These are phyloP conservation scores for Eucalyptus curtisii DNA, from an alignment of 345 rosid genomes.

Conservation along the genomic window DNA sequence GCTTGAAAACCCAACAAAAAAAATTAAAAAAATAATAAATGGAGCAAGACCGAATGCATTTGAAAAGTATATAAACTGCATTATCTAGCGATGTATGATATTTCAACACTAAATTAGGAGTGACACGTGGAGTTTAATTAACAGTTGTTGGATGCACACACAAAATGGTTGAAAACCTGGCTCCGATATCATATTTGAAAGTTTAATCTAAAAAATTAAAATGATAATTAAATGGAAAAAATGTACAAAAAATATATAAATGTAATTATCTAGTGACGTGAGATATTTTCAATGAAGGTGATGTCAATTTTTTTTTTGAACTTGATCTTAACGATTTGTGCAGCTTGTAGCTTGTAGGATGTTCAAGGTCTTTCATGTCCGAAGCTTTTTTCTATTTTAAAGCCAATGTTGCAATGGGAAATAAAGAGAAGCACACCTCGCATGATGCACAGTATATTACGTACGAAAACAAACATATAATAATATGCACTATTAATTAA, in stretches of 20 bases:
- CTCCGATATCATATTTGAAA: not conserved
- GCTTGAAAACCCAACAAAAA: not conserved
- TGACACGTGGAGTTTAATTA: accelerated
- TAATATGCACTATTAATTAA: not conserved
- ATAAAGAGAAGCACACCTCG: not conserved
- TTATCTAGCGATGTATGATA: not conserved
- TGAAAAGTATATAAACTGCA: not conserved
- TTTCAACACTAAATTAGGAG: not conserved
- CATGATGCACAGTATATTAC: not conserved
- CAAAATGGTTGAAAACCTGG: not conserved
- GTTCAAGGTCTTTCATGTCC: not conserved
- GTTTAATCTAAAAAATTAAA: not conserved
- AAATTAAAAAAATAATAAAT: not conserved
- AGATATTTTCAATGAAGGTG: not conserved
- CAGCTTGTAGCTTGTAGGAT: not conserved
- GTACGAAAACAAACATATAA: not conserved
- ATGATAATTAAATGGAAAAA: not conserved
- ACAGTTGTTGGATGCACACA: not conserved
- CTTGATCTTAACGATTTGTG: not conserved
- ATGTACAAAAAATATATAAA: not conserved
- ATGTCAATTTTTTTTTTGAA: not conserved
- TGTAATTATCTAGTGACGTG: no score
- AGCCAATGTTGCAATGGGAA: not conserved
- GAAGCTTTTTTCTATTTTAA: not conserved
- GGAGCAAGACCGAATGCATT: not conserved